Evolutionary conservation across 2,329 filamentous ascomycete species (phyloP).

Genomic region (Aureobasidium mangrovei): DNA sequence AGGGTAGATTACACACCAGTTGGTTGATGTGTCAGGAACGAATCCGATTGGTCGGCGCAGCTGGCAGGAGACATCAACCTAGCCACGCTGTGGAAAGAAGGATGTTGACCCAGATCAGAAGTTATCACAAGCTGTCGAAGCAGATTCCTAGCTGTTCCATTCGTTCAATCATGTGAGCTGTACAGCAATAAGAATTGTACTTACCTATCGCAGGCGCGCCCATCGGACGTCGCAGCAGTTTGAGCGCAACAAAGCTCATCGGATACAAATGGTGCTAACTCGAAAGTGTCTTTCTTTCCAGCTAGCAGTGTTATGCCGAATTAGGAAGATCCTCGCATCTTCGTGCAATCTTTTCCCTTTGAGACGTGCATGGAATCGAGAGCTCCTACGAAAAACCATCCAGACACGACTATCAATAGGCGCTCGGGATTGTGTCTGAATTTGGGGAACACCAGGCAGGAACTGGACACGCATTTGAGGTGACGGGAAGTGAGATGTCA

Average conservation of each 20-base stretch:
- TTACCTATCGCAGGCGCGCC: neutral
- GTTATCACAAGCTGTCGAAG: constrained; percentile 1
- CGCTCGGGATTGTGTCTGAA: neutral
- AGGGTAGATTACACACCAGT: neutral
- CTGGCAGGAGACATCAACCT: neutral
- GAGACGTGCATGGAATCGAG: neutral
- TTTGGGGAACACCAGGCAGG: neutral
- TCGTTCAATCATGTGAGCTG: neutral
- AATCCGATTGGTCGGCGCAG: neutral
- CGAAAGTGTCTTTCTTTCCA: neutral
- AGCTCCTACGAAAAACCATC: neutral
- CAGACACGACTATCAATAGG: neutral
- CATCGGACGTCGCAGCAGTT: neutral
- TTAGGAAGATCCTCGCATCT: neutral
- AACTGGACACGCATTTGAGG: neutral
- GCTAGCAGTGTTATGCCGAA: neutral
- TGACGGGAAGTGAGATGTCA: neutral
- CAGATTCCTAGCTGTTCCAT: neutral
- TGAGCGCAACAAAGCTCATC: constrained; percentile 1
- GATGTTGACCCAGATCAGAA: neutral
- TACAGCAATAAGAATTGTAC: neutral
- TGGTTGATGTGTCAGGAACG: neutral
- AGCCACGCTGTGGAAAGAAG: neutral
- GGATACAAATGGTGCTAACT: neutral
- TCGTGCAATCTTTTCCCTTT: constrained; percentile 1